Conservation (phyloP, 1,284 basidiomycete species). For the Macrocystidia cucumis region DNA sequence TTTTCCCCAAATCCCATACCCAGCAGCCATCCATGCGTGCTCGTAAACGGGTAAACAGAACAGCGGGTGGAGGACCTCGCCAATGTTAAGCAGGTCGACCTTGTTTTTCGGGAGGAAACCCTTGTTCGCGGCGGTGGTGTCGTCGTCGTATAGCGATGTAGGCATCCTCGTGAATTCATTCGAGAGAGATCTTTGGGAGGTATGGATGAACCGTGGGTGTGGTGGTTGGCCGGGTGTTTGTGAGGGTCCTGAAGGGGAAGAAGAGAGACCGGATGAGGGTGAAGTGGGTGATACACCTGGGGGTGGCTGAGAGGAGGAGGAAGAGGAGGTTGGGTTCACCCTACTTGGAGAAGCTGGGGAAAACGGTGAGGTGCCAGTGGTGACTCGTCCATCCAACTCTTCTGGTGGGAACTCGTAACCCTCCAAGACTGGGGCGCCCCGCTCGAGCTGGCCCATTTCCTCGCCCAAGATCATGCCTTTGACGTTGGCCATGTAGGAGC, state of each 20-base stretch:
- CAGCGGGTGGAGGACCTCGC: slow-evolving; percentile 65
- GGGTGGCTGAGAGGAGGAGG: slow-evolving; percentile 17
- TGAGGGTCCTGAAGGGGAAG: slow-evolving; percentile 15
- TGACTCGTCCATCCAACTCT: background rate
- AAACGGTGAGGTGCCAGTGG: slow-evolving; percentile 4
- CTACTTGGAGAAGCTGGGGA: too few relatives aligned
- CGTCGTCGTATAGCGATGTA: slow-evolving; percentile 8
- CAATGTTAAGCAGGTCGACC: slow-evolving; percentile 24
- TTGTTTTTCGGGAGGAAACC: slow-evolving; percentile 9
- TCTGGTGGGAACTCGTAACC: slow-evolving; percentile 3
- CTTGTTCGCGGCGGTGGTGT: slow-evolving; percentile 13
- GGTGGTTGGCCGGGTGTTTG: slow-evolving; percentile 14
- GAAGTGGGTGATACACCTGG: slow-evolving; percentile 18
- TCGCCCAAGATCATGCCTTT: slow-evolving; percentile 13
- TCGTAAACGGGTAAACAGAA: slow-evolving; percentile 87
- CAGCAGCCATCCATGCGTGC: slow-evolving; percentile 85
- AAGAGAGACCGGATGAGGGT: slow-evolving; percentile 25
- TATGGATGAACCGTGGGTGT: slow-evolving; percentile 24
- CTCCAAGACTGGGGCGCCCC: slow-evolving; percentile 5
- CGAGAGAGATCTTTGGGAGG: slow-evolving; percentile 3
- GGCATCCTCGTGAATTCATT: background rate
- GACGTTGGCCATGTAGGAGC: slow-evolving; percentile 29
- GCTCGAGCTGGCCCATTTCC: slow-evolving; percentile 5
- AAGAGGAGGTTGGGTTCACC: slow-evolving; percentile 19
- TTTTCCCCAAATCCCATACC: slow-evolving; percentile 93